Conservation (phyloP, 2,329 filamentous ascomycete genomes). For the Sporothrix globosa region DNA sequence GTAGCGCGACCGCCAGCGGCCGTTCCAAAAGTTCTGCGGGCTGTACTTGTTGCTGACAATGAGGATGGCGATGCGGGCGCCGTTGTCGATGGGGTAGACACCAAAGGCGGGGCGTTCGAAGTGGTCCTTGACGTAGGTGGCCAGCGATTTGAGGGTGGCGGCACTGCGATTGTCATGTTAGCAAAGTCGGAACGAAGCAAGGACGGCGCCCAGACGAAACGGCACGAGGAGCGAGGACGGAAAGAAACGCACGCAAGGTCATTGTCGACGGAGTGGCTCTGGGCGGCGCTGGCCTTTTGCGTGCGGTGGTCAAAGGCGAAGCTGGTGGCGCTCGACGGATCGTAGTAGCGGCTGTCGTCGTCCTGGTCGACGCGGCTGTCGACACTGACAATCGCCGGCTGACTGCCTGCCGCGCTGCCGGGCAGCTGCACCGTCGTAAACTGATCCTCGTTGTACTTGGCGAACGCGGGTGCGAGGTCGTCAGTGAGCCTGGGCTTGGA, state of each 20-base stretch:
- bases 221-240: background rate
- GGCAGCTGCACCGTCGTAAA: conserved; percentile 87
- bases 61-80: conserved; percentile 75
- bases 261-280: conserved; percentile 77
- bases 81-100: conserved; percentile 77
- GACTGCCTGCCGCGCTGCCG: conserved; percentile 72
- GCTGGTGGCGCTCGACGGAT: conserved; percentile 82
- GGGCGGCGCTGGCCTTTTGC: conserved; percentile 78
- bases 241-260: conserved; percentile 70
- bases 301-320: conserved; percentile 86
- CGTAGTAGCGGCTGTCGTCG: conserved; percentile 82
- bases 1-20: conserved; percentile 91
- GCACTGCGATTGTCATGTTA: conserved; percentile 57
- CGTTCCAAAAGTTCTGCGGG: conserved; percentile 98
- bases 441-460: conserved; percentile 96
- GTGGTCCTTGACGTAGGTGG: conserved; percentile 80
- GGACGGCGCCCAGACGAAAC: too few species aligned
- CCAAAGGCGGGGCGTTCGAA: conserved; percentile 81
- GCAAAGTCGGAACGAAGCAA: background rate
- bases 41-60: conserved; percentile 97
- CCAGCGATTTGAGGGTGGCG: conserved; percentile 78
- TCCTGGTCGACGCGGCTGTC: conserved; percentile 68
- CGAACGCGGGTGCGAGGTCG: conserved; percentile 79
- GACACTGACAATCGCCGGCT: conserved; percentile 81
- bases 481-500: conserved; percentile 68